Evolutionary conservation across 306 rosid species (phyloP).

Genomic region (Malus sieversii): DNA sequence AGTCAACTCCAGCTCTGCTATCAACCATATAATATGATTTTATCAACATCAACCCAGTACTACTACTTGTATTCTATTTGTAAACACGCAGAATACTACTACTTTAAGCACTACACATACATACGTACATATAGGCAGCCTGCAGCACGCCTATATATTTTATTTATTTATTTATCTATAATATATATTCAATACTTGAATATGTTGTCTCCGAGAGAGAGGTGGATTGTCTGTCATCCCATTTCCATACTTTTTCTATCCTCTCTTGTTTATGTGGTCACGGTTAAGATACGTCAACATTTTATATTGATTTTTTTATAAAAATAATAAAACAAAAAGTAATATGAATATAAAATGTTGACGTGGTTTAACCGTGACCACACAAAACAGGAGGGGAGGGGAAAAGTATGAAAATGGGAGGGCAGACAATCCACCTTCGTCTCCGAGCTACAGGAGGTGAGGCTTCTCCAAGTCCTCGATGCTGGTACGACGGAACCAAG

Average conservation of each 20-base stretch:
- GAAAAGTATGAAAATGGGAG: too few species aligned
- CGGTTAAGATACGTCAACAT: too few species aligned
- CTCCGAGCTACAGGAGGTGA: constrained; percentile 3
- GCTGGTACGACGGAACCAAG: constrained; percentile 84
- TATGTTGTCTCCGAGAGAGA: background rate
- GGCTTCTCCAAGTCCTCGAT: constrained; percentile 97
- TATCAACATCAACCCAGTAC: constrained; percentile 4
- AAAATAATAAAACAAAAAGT: too few species aligned
- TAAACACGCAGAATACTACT: background rate
- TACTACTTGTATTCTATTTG: background rate
- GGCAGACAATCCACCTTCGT: too few species aligned
- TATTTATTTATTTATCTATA: constrained; percentile 2
- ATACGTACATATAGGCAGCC: background rate
- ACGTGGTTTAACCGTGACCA: too few species aligned
- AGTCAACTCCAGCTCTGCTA: background rate
- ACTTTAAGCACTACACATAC: background rate
- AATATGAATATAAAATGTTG: too few species aligned
- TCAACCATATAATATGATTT: background rate
- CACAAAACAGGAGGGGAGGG: too few species aligned
- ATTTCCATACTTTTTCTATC: too few species aligned
- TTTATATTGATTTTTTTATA: too few species aligned
- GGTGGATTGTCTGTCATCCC: too few species aligned
- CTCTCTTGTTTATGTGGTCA: too few species aligned
- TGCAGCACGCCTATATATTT: background rate
- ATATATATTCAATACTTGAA: background rate